Conservation (phyloP, 2,329 filamentous ascomycete species). For the Sporothrix protearum region DNA sequence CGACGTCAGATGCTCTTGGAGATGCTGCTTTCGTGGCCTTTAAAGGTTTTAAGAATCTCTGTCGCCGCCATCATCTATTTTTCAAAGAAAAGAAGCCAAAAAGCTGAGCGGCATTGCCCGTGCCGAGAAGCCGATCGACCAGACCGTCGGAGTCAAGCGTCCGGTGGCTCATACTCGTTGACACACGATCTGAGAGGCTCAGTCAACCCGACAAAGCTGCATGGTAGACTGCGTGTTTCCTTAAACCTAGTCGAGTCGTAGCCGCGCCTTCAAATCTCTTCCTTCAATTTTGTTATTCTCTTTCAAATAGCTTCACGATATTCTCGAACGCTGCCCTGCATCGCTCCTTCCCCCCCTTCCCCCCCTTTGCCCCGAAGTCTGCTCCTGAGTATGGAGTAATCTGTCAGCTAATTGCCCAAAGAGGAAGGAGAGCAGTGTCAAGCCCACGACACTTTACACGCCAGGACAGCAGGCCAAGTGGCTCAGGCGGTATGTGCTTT, state of each 20-base stretch:
- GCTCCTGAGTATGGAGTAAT: neutral
- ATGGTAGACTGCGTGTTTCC: neutral
- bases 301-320: neutral
- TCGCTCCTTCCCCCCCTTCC: conserved; percentile 12
- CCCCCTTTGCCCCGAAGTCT: neutral
- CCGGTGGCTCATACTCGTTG: neutral
- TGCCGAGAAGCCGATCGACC: neutral
- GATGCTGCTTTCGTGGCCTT: neutral
- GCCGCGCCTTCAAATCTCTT: neutral
- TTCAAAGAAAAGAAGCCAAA: neutral
- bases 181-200: neutral
- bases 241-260: neutral
- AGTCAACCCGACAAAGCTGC: neutral
- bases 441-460: neutral
- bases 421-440: neutral
- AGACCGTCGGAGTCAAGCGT: neutral
- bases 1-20: neutral
- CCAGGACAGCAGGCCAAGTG: neutral
- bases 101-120: neutral
- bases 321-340: neutral
- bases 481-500: neutral
- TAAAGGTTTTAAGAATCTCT: neutral
- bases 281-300: neutral
- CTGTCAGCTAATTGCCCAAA: conserved; percentile 3
- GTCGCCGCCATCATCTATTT: neutral